Conservation (phyloP, 2,329 filamentous ascomycete genomes). For the Bipolaris oryzae region DNA sequence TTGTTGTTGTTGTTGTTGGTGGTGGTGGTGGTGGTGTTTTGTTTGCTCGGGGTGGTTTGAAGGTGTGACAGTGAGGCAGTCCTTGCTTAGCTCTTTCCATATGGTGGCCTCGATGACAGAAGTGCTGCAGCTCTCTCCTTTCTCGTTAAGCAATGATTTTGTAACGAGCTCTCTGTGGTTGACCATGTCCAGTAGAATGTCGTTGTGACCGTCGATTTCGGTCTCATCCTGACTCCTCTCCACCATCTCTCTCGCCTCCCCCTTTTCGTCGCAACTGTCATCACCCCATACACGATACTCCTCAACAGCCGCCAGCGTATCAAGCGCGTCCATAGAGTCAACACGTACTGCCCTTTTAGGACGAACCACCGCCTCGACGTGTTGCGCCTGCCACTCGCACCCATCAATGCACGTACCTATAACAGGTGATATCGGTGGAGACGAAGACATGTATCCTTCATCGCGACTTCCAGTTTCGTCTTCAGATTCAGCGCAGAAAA, state of each 20-base stretch:
- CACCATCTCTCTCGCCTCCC: background rate
- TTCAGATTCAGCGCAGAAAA: slow-evolving; percentile 3
- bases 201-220: too few species aligned
- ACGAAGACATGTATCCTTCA: slow-evolving; percentile 18
- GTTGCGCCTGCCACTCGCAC: background rate
- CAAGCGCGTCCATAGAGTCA: slow-evolving; percentile 14
- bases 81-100: too few species aligned
- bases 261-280: background rate
- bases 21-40: too few species aligned
- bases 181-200: background rate
- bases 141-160: background rate
- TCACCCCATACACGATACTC: background rate
- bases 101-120: too few species aligned
- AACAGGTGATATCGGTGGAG: slow-evolving; percentile 4
- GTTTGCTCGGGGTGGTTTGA: too few species aligned
- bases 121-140: too few species aligned
- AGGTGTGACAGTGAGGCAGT: too few species aligned
- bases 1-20: too few species aligned
- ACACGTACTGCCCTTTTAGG: background rate
- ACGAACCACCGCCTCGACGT: background rate
- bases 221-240: background rate
- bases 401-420: background rate
- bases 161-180: background rate
- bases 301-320: background rate
- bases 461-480: background rate